Evolutionary conservation across 2,329 filamentous ascomycete species (phyloP).

Genomic region (Epicoccum nigrum): DNA sequence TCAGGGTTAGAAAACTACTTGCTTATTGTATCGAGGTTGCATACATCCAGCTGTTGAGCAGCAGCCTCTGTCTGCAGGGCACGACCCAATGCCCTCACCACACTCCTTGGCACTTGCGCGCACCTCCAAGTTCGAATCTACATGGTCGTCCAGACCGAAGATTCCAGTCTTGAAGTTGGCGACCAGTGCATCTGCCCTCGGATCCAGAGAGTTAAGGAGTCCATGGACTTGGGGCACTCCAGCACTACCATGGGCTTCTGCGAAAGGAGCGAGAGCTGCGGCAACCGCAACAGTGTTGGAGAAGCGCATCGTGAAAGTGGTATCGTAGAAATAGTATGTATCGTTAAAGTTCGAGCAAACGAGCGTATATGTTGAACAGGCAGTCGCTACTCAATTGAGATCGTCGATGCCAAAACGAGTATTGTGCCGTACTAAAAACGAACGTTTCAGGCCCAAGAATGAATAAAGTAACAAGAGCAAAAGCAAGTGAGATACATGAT

Average conservation of each 20-base stretch:
- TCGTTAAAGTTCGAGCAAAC: not conserved
- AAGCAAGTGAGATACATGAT: not conserved
- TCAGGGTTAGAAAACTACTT: not conserved
- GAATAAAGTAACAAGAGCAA: not conserved
- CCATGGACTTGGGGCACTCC: slow-evolving; percentile 29
- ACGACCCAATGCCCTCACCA: slow-evolving; percentile 29
- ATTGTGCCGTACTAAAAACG: not conserved
- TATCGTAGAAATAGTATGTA: not conserved
- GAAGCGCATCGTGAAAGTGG: not conserved
- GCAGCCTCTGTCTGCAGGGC: slow-evolving; percentile 27
- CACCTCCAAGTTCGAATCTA: slow-evolving; percentile 6
- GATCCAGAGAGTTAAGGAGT: slow-evolving; percentile 21
- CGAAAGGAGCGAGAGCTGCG: slow-evolving; percentile 16
- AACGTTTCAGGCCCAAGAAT: not conserved
- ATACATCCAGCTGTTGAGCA: slow-evolving; percentile 30
- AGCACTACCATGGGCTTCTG: slow-evolving; percentile 23
- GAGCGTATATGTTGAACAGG: slow-evolving; percentile 1
- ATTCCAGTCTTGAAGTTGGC: slow-evolving; percentile 13
- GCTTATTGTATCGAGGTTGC: not conserved
- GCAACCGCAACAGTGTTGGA: not conserved
- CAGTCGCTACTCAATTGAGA: not conserved
- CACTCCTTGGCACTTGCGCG: slow-evolving; percentile 27
- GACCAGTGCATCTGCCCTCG: slow-evolving; percentile 27
- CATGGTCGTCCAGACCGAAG: not conserved
- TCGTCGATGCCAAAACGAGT: not conserved